Conservation (phyloP, 2,329 filamentous ascomycete species). For the Huntiella bhutanensis region DNA sequence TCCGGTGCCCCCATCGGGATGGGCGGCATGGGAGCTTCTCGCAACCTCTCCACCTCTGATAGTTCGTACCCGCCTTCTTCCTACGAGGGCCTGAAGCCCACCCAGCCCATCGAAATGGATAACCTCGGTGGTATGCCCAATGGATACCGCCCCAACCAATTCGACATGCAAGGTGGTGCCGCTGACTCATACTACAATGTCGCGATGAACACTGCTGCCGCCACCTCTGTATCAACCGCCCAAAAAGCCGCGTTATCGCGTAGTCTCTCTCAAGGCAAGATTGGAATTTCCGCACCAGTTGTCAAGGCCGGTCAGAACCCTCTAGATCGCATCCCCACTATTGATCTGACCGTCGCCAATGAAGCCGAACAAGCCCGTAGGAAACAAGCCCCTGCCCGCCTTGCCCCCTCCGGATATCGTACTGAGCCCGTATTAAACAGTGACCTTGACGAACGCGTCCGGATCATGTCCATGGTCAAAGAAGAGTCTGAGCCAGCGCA, state of each 20-base stretch:
- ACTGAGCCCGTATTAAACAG: conserved; percentile 9
- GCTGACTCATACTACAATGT: conserved; percentile 7
- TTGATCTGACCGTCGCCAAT: conserved; percentile 31
- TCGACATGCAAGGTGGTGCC: conserved; percentile 5
- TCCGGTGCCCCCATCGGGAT: conserved; percentile 1
- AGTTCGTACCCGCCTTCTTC: conserved; percentile 26
- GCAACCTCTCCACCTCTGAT: conserved; percentile 24
- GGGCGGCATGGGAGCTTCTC: conserved; percentile 10
- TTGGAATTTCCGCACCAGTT: conserved; percentile 32
- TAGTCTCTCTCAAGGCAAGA: conserved; percentile 18
- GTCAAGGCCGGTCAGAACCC: conserved; percentile 23
- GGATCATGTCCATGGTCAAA: conserved; percentile 10
- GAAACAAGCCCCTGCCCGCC: conserved; percentile 14
- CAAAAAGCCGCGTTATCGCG: conserved; percentile 12
- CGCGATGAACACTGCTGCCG: conserved; percentile 15
- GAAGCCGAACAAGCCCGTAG: conserved; percentile 27
- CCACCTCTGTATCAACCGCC: conserved; percentile 14
- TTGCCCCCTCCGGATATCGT: conserved; percentile 2
- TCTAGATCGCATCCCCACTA: conserved; percentile 26
- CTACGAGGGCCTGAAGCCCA: conserved; percentile 30
- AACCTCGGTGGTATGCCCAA: not conserved
- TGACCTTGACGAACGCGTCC: conserved; percentile 10
- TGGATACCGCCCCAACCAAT: not conserved
- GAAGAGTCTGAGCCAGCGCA: conserved; percentile 9
- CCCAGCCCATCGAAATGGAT: conserved; percentile 11